A percentile compares a stretch with the other conserved stretches of the same genome.
phyloP scores from a whole-genome alignment of 2,329 filamentous ascomycete species.

The Sarocladiaceae sp. region DNA sequence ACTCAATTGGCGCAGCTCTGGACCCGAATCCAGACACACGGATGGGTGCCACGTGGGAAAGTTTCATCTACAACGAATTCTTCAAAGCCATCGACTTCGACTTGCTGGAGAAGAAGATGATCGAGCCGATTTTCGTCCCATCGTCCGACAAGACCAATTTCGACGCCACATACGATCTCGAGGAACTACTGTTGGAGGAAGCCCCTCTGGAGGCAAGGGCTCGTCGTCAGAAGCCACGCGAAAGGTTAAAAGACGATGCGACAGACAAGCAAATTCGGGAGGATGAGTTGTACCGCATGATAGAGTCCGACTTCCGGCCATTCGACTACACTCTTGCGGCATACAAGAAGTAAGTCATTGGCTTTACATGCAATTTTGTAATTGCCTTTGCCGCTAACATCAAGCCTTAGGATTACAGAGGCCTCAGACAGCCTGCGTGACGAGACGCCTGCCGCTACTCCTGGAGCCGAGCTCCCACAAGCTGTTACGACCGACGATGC shows the following conservation, averaged over 20 bases:
- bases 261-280: constrained; percentile 92
- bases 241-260: constrained; percentile 87
- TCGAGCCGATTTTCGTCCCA: constrained; percentile 87
- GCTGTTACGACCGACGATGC: constrained; percentile 50
- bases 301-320: constrained; percentile 87
- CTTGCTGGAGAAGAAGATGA: constrained; percentile 77
- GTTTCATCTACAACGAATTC: constrained; percentile 84
- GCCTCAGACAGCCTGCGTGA: constrained; percentile 15
- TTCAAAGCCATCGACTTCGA: constrained; percentile 84
- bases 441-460: constrained; percentile 12
- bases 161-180: constrained; percentile 94
- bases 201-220: constrained; percentile 91
- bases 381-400: too few species aligned
- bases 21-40: constrained; percentile 75
- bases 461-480: constrained; percentile 28
- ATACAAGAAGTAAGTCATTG: constrained; percentile 61
- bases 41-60: constrained; percentile 82
- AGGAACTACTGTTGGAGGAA: constrained; percentile 90
- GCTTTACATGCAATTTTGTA: constrained; percentile 19
- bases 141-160: constrained; percentile 99
- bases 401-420: constrained; percentile 31
- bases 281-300: constrained; percentile 89
- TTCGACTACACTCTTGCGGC: constrained; percentile 90
- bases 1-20: constrained; percentile 80
- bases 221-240: constrained; percentile 87